Base-by-base conservation (phyloP, 2,329 filamentous ascomycete species). In the Onygenales sp. region DNA sequence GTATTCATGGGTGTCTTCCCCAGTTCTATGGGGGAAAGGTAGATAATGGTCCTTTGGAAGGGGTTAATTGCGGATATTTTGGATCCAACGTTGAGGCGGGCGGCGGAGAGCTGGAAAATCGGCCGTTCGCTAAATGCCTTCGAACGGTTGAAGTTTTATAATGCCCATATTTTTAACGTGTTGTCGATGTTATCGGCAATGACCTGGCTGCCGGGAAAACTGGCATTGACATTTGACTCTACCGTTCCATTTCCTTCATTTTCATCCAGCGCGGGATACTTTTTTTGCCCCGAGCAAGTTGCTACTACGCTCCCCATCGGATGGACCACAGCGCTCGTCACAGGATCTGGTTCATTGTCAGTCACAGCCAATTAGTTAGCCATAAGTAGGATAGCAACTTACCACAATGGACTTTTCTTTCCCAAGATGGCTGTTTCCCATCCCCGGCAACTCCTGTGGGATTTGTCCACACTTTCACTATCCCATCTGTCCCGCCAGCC, bases 401-500 rank as follows among this genome's bases (percentile, higher is more conserved):
- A 75, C 74, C 74, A 57, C 74, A 63, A 61, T 79, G 76, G 4
- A 74, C 63, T 37, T 71, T 63, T 58, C 70, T 70, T 54, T 71
- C 69, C 58, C 65, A 71, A 55, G 71, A 68, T 2, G 77, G 71
- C 17, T 65, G 58, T 37, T 74, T 63, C 3, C 66, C 63, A n/a
- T 49, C 36, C 8, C 73, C 77, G 52, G 69, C 69, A 17, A 58
- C 60, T 40, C 63, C 58, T n/a, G 71, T 66, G 1, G 76, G 70
- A 54, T 75, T 68, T 42, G 65, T 68, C 79, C 79, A 81, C 52
- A 74, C 67, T 54, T 77, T 69, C 52, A 80, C 69, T 14, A 59
- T 60, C 0, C 82, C 82, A 68, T 85, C 81, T 1, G 65, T 73
- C 0, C 80, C 81, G 8, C 82, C 82, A 45, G 71, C 74, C 80